A percentile compares a stretch with the other conserved stretches of the same genome.
These are phyloP conservation scores for Aspergillus panamensis DNA, from an alignment of 495 filamentous ascomycete species.

Conservation along the genomic window DNA sequence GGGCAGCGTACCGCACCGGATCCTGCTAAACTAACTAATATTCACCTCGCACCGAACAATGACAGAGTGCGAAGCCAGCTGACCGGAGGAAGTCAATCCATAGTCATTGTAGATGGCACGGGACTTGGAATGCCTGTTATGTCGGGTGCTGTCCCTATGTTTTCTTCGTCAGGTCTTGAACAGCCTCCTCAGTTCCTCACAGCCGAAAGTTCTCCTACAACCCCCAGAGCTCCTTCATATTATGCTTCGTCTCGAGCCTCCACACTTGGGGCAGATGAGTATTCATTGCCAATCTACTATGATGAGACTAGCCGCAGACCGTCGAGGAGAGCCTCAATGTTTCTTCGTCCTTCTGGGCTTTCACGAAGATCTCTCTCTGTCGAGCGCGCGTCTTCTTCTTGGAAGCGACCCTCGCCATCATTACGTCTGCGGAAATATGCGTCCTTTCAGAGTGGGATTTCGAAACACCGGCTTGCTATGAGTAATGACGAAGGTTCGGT, in stretches of 20 bases:
- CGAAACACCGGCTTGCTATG: constrained; percentile 53
- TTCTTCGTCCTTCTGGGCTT: constrained; percentile 20
- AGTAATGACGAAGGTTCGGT: constrained; percentile 60
- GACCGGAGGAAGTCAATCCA: constrained; percentile 77
- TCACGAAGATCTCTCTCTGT: constrained; percentile 33
- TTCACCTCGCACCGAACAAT: constrained; percentile 7
- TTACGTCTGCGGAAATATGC: constrained; percentile 57
- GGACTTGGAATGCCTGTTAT: constrained; percentile 37
- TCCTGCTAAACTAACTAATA: constrained; percentile 2
- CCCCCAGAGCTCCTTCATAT: constrained; percentile 21
- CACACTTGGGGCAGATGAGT: constrained; percentile 27
- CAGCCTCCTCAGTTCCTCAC: constrained; percentile 17
- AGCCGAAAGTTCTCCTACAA: constrained; percentile 15
- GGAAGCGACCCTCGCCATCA: constrained; percentile 32
- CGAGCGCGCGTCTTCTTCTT: constrained; percentile 27
- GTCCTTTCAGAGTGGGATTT: constrained; percentile 70
- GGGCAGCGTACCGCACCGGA: constrained; percentile 6
- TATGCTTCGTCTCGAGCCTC: constrained; percentile 25
- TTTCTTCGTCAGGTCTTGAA: constrained; percentile 1
- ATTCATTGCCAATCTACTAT: constrained; percentile 35
- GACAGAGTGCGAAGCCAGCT: constrained; percentile 54
- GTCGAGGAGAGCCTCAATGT: constrained; percentile 15
- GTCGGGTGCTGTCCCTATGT: constrained; percentile 33
- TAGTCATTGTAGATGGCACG: constrained; percentile 75
- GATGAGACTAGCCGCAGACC: constrained; percentile 24